These are phyloP conservation scores for Conringia planisiliqua DNA, from an alignment of 345 rosid genomes.

Conservation along the genomic window DNA sequence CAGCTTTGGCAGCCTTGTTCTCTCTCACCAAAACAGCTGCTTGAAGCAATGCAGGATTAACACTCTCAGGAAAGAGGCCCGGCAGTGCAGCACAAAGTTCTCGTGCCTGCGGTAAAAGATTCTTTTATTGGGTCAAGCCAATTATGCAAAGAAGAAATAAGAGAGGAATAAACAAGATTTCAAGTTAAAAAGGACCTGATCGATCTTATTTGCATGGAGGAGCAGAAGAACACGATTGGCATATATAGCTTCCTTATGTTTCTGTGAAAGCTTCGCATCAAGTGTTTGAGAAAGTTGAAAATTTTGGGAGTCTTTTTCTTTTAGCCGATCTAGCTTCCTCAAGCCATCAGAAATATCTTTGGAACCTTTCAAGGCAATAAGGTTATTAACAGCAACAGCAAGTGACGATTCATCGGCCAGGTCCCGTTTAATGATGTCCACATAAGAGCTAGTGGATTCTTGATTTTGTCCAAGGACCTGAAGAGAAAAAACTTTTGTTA, in stretches of 20 bases:
- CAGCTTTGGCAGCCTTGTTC: conserved; percentile 84
- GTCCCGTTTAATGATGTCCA: conserved; percentile 59
- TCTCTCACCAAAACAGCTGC: conserved; percentile 86
- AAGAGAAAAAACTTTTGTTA: conserved; percentile 32
- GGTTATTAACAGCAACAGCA: conserved; percentile 88
- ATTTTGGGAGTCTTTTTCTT: conserved; percentile 55
- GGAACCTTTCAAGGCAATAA: conserved; percentile 70
- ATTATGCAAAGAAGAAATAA: background rate
- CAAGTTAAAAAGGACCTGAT: conserved; percentile 52
- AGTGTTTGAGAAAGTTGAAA: conserved; percentile 67
- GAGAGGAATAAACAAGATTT: background rate
- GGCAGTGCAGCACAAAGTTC: conserved; percentile 69
- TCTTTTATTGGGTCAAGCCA: background rate
- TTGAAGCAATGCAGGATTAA: conserved; percentile 70
- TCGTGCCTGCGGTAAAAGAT: conserved; percentile 57
- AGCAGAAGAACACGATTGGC: conserved; percentile 78
- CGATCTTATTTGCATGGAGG: conserved; percentile 92
- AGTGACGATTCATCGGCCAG: conserved; percentile 77
- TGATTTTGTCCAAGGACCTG: conserved; percentile 67
- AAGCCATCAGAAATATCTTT: conserved; percentile 78
- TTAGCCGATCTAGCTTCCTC: conserved; percentile 78
- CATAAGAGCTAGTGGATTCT: conserved; percentile 64
- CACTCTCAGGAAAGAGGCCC: conserved; percentile 59
- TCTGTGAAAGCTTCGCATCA: conserved; percentile 72
- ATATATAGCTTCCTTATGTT: conserved; percentile 76